Evolutionary conservation across 352 stramenopile species (phyloP).

Genomic region (Globisporangium iwayamae): DNA sequence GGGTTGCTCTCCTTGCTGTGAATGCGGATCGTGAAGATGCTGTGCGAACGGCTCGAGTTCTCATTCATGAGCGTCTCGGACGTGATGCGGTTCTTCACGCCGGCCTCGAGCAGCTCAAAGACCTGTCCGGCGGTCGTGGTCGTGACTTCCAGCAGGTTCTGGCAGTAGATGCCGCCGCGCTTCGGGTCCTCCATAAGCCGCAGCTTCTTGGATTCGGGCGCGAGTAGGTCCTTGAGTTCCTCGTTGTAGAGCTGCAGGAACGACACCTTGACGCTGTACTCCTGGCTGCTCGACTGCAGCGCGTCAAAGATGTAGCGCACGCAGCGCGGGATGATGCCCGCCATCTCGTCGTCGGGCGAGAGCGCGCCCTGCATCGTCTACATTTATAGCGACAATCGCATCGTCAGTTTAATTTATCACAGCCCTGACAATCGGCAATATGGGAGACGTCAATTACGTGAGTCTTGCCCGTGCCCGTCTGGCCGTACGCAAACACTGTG

Average conservation of each 20-base stretch:
- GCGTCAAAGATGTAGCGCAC: constrained; percentile 95
- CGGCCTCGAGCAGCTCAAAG: constrained; percentile 84
- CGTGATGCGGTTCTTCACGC: constrained; percentile 90
- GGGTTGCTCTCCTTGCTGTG: constrained; percentile 94
- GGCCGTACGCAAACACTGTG: constrained; percentile 97
- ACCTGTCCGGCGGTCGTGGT: constrained; percentile 78
- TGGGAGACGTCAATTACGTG: constrained; percentile 28
- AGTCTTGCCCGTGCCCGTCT: constrained; percentile 97
- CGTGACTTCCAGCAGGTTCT: constrained; percentile 89
- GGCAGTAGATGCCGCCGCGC: constrained; percentile 81
- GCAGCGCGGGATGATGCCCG: constrained; percentile 94
- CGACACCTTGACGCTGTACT: constrained; percentile 93
- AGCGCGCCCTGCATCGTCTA: constrained; percentile 95
- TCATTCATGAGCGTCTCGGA: constrained; percentile 95
- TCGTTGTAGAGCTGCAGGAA: constrained; percentile 99
- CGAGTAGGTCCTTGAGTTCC: constrained; percentile 93
- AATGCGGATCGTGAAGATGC: constrained; percentile 97
- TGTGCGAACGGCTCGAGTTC: constrained; percentile 96
- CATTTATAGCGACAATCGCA: too few relatives aligned
- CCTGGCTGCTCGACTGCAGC: constrained; percentile 85
- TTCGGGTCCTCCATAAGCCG: constrained; percentile 88
- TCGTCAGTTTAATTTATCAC: too few relatives aligned
- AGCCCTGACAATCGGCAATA: background rate
- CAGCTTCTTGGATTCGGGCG: constrained; percentile 80
- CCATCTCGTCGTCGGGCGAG: constrained; percentile 75